phyloP scores from a whole-genome alignment of 225 moss, liverwort and hornwort genomes.

The Physcomitrellopsis africana region DNA sequence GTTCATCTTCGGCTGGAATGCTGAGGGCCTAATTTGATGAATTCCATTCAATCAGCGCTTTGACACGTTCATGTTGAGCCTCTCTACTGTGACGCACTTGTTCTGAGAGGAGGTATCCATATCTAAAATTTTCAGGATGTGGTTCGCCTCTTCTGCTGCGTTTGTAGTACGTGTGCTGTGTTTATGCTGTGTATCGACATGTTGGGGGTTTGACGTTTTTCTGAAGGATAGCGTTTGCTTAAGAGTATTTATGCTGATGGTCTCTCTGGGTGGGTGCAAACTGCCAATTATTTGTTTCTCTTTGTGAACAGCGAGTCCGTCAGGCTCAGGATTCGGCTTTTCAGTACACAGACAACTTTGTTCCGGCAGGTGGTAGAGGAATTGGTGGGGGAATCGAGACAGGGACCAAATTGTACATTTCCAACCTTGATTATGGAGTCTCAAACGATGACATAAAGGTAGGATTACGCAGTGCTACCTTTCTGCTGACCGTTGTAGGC shows the following conservation, averaged over 20 bases:
- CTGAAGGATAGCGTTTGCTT: conserved; percentile 42
- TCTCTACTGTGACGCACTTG: conserved; percentile 77
- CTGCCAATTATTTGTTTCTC: conserved; percentile 57
- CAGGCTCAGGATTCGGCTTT: conserved; percentile 86
- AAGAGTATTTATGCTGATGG: conserved; percentile 64
- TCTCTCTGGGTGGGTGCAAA: conserved; percentile 58
- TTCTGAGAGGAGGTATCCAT: conserved; percentile 75
- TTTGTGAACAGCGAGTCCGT: conserved; percentile 80
- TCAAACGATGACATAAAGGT: conserved; percentile 99
- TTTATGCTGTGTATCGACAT: conserved; percentile 54
- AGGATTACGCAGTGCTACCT: background rate
- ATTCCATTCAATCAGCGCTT: conserved; percentile 64
- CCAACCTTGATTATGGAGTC: conserved; percentile 98
- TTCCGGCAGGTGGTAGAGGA: conserved; percentile 56
- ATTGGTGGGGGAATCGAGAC: conserved; percentile 85
- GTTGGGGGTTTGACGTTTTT: conserved; percentile 42
- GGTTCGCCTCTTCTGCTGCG: conserved; percentile 92
- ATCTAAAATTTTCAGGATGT: conserved; percentile 57
- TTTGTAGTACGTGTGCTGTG: conserved; percentile 48
- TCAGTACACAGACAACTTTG: conserved; percentile 84
- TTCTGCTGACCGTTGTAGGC: too few relatives aligned
- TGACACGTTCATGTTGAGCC: conserved; percentile 82
- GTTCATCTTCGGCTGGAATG: conserved; percentile 99
- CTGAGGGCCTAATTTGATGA: conserved; percentile 73
- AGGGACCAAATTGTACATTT: conserved; percentile 96